Evolutionary conservation across 108 stramenopile genomes (phyloP).

Genomic region (Epithemia pelagica): DNA sequence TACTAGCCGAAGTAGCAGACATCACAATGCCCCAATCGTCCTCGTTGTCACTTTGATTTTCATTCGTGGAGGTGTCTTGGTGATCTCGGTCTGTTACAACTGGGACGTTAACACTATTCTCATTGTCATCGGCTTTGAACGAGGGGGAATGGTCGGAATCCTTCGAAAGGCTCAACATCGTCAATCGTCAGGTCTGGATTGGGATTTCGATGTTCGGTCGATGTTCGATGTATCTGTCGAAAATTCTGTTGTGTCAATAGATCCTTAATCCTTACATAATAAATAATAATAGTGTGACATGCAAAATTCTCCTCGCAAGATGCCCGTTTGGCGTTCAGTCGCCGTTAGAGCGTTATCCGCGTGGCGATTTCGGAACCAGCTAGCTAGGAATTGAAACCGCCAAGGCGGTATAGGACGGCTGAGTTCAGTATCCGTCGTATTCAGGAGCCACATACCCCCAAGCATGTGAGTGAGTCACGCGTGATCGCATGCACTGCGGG

Average conservation of each 20-base stretch:
- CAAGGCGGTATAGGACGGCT: too few species aligned
- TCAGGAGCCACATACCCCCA: too few species aligned
- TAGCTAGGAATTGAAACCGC: too few species aligned
- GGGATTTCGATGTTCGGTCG: too few species aligned
- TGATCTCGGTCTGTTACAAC: neutral
- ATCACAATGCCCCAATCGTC: neutral
- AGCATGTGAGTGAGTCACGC: too few species aligned
- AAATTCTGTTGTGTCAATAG: neutral
- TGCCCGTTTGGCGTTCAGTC: too few species aligned
- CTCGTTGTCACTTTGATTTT: neutral
- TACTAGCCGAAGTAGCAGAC: neutral
- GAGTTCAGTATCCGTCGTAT: too few species aligned
- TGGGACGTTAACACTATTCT: neutral
- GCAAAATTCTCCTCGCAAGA: too few species aligned
- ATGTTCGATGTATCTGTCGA: too few species aligned
- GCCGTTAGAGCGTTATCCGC: too few species aligned
- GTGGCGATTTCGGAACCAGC: too few species aligned
- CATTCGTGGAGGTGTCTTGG: neutral
- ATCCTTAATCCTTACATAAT: neutral
- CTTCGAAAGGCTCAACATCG: neutral
- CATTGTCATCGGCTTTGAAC: neutral
- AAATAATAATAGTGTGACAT: neutral
- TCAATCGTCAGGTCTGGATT: neutral
- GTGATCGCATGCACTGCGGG: too few species aligned
- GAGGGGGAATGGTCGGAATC: neutral